phyloP scores from a whole-genome alignment of 108 stramenopile species.

The Nitzschia sp. region DNA sequence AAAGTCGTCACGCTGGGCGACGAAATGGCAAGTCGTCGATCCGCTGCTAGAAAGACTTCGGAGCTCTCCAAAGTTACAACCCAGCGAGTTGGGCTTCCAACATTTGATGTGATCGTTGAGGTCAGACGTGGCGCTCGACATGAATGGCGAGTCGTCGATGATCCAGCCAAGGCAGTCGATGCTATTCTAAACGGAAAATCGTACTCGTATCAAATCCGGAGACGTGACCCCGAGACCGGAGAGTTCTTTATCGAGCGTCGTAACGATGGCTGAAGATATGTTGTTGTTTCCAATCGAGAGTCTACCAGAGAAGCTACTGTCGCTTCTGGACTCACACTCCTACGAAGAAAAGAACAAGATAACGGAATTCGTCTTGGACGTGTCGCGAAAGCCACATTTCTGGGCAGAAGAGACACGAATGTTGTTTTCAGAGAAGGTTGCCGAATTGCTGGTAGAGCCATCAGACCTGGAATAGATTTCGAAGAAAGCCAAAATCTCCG shows the following conservation, averaged over 20 bases:
- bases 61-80: conserved; percentile 21
- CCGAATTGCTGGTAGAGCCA: background rate
- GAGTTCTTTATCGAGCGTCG: too few species aligned
- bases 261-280: too few species aligned
- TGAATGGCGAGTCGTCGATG: conserved; percentile 42
- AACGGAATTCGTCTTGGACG: conserved; percentile 31
- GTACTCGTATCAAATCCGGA: too few species aligned
- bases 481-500: background rate
- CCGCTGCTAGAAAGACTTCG: conserved; percentile 9
- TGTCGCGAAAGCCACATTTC: conserved; percentile 22
- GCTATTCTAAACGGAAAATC: too few species aligned
- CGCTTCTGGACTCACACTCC: too few species aligned
- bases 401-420: conserved; percentile 26
- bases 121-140: conserved; percentile 22
- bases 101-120: conserved; percentile 55
- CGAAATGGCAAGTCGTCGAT: conserved; percentile 23
- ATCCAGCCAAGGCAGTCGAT: too few species aligned
- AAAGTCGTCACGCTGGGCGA: conserved; percentile 47
- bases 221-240: too few species aligned
- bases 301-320: too few species aligned
- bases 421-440: conserved; percentile 16
- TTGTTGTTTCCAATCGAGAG: too few species aligned
- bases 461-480: conserved; percentile 22
- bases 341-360: background rate
- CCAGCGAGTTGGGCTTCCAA: conserved; percentile 28